Base-by-base conservation (phyloP, 495 filamentous ascomycete genomes). In the Penicillium dipodomyicola region DNA sequence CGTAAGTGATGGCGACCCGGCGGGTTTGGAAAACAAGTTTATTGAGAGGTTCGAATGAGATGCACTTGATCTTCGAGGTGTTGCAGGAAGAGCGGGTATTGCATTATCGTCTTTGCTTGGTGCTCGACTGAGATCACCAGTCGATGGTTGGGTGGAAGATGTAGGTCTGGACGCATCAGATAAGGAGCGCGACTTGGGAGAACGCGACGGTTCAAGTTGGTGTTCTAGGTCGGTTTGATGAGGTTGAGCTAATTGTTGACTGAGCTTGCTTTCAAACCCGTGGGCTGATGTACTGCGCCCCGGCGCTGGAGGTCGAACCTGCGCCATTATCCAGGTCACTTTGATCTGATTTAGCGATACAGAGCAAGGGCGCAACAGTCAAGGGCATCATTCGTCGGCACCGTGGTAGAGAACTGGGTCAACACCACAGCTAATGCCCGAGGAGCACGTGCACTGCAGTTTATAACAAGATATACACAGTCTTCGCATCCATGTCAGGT, bases 81-180 rank as follows among this genome's bases (percentile, higher is more conserved):
- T 88, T 39, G 81, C 77, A 8, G 91, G 87, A 14, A 78, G 78
- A 10, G 75, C 74, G 48, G 73, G 71, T 23, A 90, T 74, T 48
- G 81, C 81, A 62, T 84, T 87, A 65, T 97, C 92, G 78, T 97
- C 92, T 74, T 94, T 93, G 54, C 89, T 77, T 37, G 70, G 59
- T 12, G 65, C 69, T 7, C 72, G 71, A 47, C 51, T 63, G 19
- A 68, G 60, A 42, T 63, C 67, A 17, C 64, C 67, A 41, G 60
- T 71, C 37, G 63, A 58, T 37, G 63, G 67, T 49, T 66, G 72
- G 15, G 64, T 43, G 8, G 51, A 59, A 11, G 58, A 52, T 17
- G 62, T 61, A 11, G 73, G 75, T 58, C 67, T 77, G 25, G 70
- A 61, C 3, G 72, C 75, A 60, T 80, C 77, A 37, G 75, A 77